Percentiles rank a stretch among this genome's conserved stretches.
phyloP scores from a whole-genome alignment of 208 protist genomes.

The Trypanosoma lewisi region DNA sequence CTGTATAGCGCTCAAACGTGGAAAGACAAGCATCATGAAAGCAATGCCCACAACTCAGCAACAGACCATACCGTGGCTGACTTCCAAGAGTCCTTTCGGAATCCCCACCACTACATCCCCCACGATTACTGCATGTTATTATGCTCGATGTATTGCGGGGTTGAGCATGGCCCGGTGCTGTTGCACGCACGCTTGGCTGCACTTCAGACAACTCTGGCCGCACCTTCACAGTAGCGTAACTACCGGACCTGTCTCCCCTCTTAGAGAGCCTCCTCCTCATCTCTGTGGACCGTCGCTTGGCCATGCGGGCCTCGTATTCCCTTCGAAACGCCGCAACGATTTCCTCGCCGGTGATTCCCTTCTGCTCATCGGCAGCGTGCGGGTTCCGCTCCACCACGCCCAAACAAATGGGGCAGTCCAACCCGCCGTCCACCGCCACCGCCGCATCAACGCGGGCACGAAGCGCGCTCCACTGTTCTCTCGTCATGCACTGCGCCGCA shows the following conservation, averaged over 20 bases:
- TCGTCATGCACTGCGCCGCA: constrained; percentile 44
- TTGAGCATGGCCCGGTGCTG: neutral
- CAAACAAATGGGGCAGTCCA: constrained; percentile 30
- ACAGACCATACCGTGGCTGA: constrained; percentile 39
- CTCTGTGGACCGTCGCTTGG: constrained; percentile 10
- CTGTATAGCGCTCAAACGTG: constrained; percentile 71
- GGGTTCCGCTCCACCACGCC: constrained; percentile 17
- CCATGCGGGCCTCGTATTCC: constrained; percentile 40
- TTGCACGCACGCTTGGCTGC: neutral
- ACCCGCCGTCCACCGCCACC: neutral
- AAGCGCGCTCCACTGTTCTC: constrained; percentile 43
- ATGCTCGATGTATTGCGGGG: neutral
- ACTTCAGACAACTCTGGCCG: neutral
- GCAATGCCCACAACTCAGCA: constrained; percentile 85
- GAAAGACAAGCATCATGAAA: constrained; percentile 75
- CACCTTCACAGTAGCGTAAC: neutral
- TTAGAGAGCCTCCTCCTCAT: neutral
- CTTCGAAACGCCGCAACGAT: constrained; percentile 33
- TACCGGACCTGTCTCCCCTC: neutral
- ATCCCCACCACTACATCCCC: neutral
- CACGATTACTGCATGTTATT: neutral
- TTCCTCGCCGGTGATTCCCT: constrained; percentile 21
- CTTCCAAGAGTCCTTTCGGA: neutral
- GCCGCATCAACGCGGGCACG: constrained; percentile 11
- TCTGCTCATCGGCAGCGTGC: constrained; percentile 6